Conservation (phyloP, 2,329 filamentous ascomycete genomes). For the Claviceps sp. region DNA sequence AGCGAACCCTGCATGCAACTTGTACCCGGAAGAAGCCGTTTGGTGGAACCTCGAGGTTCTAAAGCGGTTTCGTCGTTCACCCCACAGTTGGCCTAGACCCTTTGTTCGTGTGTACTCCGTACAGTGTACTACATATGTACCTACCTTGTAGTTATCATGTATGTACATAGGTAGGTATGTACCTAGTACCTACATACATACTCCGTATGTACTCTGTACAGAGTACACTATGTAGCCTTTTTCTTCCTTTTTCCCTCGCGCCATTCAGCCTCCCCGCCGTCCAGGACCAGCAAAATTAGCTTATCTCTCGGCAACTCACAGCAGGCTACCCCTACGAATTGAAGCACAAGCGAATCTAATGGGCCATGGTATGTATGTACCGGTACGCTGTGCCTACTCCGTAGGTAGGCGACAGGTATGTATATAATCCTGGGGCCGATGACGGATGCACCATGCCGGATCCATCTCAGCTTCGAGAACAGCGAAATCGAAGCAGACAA, state of each 20-base stretch:
- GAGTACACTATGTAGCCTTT: neutral
- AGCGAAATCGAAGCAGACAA: neutral
- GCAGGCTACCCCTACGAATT: neutral
- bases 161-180: too few relatives aligned
- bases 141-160: too few relatives aligned
- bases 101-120: neutral
- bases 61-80: too few relatives aligned
- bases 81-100: neutral
- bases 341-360: neutral
- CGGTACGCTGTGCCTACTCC: neutral
- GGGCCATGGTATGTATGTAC: neutral
- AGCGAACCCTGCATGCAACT: neutral
- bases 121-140: too few relatives aligned
- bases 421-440: neutral
- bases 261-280: neutral
- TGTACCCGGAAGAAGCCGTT: neutral
- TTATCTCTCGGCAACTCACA: neutral
- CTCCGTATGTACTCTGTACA: too few relatives aligned
- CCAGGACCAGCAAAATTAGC: neutral
- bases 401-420: neutral
- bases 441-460: neutral
- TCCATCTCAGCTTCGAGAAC: neutral
- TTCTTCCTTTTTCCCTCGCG: neutral
- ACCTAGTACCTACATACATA: too few relatives aligned
- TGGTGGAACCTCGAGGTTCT: neutral